Evolutionary conservation across 2,329 filamentous ascomycete species (phyloP).

Genomic region (Neonectria punicea): DNA sequence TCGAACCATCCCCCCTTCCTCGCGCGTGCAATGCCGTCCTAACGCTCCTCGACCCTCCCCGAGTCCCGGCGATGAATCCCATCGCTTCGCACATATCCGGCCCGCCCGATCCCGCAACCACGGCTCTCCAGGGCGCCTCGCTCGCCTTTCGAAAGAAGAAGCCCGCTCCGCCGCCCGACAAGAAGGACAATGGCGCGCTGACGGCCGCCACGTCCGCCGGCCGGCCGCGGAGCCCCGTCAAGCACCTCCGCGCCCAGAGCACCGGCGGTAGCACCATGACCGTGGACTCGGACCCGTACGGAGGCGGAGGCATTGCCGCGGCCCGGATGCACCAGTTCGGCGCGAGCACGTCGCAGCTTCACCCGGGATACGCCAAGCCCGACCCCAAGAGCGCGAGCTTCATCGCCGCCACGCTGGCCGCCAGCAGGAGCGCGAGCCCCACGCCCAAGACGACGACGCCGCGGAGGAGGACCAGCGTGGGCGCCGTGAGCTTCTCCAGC

Average conservation of each 20-base stretch:
- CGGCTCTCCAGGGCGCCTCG: constrained; percentile 64
- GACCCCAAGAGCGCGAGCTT: constrained; percentile 66
- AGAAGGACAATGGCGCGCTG: constrained; percentile 53
- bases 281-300: constrained; percentile 37
- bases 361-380: constrained; percentile 32
- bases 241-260: constrained; percentile 49
- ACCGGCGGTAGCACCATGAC: constrained; percentile 50
- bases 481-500: constrained; percentile 42
- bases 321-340: constrained; percentile 41
- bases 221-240: constrained; percentile 42
- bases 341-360: constrained; percentile 33
- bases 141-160: constrained; percentile 62
- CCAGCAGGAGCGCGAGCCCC: constrained; percentile 60
- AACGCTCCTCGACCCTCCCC: constrained; percentile 5
- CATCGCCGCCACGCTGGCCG: constrained; percentile 67
- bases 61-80: constrained; percentile 48
- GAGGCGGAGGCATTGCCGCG: constrained; percentile 34
- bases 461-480: constrained; percentile 46
- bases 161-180: constrained; percentile 38
- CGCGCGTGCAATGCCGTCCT: constrained; percentile 27
- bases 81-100: constrained; percentile 45
- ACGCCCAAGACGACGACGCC: constrained; percentile 42
- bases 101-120: constrained; percentile 51
- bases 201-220: constrained; percentile 56
- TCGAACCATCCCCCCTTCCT: neutral